These are phyloP conservation scores for Leucogyrophana mollusca DNA, from an alignment of 768 basidiomycete species.

Conservation along the genomic window DNA sequence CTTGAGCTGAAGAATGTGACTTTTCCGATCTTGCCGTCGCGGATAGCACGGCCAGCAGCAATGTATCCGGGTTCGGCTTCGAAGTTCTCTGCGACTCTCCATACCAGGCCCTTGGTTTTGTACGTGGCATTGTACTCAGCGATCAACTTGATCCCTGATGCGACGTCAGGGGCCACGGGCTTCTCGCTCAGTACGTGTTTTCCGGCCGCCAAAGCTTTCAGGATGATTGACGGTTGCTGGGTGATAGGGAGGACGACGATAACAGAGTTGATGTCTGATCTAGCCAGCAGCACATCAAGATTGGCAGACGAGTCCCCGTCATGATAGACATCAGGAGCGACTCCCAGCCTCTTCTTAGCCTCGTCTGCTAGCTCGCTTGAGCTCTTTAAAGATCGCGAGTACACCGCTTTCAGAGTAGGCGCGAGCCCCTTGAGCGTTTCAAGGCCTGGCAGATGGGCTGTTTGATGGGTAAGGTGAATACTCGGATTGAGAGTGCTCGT, in stretches of 20 bases:
- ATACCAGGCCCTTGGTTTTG: constrained; percentile 66
- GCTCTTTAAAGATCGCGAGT: constrained; percentile 72
- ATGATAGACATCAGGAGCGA: constrained; percentile 51
- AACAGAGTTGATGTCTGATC: constrained; percentile 70
- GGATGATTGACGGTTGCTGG: constrained; percentile 65
- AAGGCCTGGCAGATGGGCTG: constrained; percentile 81
- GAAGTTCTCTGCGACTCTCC: constrained; percentile 81
- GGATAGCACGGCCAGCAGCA: constrained; percentile 45
- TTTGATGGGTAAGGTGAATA: constrained; percentile 18
- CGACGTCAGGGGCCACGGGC: constrained; percentile 74
- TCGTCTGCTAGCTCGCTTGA: constrained; percentile 50
- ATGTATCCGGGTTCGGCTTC: constrained; percentile 62
- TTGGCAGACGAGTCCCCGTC: constrained; percentile 45
- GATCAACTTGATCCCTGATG: constrained; percentile 61
- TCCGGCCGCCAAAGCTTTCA: constrained; percentile 64
- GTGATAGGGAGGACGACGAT: constrained; percentile 79
- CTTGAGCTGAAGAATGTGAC: constrained; percentile 65
- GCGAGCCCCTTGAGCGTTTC: constrained; percentile 46
- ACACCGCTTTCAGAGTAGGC: constrained; percentile 62
- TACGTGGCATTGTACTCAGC: constrained; percentile 62
- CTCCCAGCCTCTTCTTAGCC: constrained; percentile 39
- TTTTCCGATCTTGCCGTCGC: constrained; percentile 66
- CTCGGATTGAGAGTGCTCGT: constrained; percentile 11
- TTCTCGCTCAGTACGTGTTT: constrained; percentile 93
- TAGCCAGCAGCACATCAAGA: constrained; percentile 63